Base-by-base conservation (phyloP, 1,139 yeast genomes). In the Debaryomyces sp. region DNA sequence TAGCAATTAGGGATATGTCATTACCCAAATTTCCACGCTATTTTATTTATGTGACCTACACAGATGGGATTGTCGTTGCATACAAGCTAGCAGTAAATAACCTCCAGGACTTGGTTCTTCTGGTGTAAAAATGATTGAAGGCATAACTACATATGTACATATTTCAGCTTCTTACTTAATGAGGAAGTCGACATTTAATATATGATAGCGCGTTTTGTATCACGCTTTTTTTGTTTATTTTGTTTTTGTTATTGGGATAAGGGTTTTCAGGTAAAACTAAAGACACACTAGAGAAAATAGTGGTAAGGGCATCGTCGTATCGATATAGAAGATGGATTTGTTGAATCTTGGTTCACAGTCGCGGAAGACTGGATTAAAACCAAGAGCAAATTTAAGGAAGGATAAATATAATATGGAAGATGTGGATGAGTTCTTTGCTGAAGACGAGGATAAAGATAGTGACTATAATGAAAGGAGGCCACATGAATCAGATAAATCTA, bases 361-460 rank as follows among this genome's bases (percentile, higher is more conserved):
- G 43, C 73, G 89, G 18, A 83, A 82, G 63, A 81, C 88, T 1
- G 89, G 89, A 8, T 63, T 84, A 18, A 71, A 70, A 50, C 82
- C 84, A 3, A 74, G 71, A 46, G 63, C 72, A 48, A 74, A 82
- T 64, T 60, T 87, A 39, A 67, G 71, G 30, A 78, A 81, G 55
- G 95, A 88, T 64, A 80, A 80, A 50, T 79, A 82, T 61, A 87
- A 90, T 33, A 82, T 89, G 85, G 96, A 90, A 61, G 88, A 85
- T 58, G 67, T 89, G 37, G 88, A 87, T 56, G 96, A 85, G 48
- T 90, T 87, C 68, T 89, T 89, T 50, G 64, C 62, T 18, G 75
- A 69, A 56, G 77, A 77, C 35, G 84, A 68, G 38, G 64, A 61
- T 22, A 29, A 22, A 23, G 18, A 55, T 22, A 48, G 34, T 56